Conservation (phyloP, 495 filamentous ascomycete genomes). For the Xylaria acuta region DNA sequence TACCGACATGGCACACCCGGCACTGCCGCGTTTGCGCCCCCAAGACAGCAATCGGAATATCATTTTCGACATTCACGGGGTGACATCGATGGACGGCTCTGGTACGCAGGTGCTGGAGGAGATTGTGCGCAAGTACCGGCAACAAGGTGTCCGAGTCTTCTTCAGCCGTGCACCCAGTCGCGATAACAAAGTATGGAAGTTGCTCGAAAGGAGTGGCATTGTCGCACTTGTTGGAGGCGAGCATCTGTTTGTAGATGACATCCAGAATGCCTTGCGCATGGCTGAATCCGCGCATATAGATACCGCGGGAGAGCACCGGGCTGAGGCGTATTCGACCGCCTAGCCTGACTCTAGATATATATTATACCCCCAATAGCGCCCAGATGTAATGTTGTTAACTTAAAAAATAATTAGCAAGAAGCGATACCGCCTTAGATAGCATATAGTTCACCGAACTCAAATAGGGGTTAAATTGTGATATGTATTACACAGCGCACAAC, state of each 20-base stretch:
- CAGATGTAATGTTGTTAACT: neutral
- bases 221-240: slow-evolving; percentile 77
- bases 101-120: slow-evolving; percentile 90
- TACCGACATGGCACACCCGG: slow-evolving; percentile 81
- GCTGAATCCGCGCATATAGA: slow-evolving; percentile 68
- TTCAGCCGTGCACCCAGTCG: slow-evolving; percentile 78
- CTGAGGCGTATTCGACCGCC: slow-evolving; percentile 4
- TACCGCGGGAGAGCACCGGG: neutral
- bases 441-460: neutral
- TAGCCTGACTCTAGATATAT: neutral
- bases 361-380: slow-evolving; percentile 13
- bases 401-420: neutral
- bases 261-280: slow-evolving; percentile 81
- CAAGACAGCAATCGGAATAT: slow-evolving; percentile 82
- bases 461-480: neutral
- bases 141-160: slow-evolving; percentile 79
- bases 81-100: slow-evolving; percentile 89
- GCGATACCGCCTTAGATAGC: neutral
- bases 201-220: slow-evolving; percentile 83
- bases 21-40: slow-evolving; percentile 74
- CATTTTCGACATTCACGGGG: slow-evolving; percentile 96
- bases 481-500: neutral
- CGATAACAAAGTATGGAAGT: slow-evolving; percentile 68
- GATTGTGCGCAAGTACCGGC: slow-evolving; percentile 79
- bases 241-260: slow-evolving; percentile 77